phyloP scores from a whole-genome alignment of 768 basidiomycete species.

The Dentipellis sp. region DNA sequence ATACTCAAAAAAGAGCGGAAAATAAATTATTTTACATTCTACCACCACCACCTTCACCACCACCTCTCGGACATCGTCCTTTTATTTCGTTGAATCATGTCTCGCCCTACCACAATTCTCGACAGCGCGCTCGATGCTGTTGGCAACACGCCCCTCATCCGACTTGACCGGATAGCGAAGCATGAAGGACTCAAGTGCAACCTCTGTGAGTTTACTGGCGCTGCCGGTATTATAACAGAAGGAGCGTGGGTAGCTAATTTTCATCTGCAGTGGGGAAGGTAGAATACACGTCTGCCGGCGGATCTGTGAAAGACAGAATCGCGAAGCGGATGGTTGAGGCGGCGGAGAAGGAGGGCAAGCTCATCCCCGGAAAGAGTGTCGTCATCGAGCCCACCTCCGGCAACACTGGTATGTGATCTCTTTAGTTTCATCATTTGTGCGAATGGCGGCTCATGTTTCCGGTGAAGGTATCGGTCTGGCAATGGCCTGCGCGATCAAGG shows the following conservation, averaged over 20 bases:
- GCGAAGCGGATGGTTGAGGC: constrained; percentile 94
- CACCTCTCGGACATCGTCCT: not conserved
- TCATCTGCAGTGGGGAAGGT: constrained; percentile 65
- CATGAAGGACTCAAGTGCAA: constrained; percentile 81
- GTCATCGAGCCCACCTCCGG: constrained; percentile 95
- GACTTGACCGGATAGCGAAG: constrained; percentile 70
- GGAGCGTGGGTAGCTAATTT: not conserved
- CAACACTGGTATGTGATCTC: constrained; percentile 65
- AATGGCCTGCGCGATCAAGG: constrained; percentile 91
- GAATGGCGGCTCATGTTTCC: not conserved
- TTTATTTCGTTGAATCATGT: constrained; percentile 21
- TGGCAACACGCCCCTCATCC: constrained; percentile 85
- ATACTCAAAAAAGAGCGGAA: not conserved
- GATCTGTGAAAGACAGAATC: constrained; percentile 93
- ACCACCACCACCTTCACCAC: not conserved
- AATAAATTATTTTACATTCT: not conserved
- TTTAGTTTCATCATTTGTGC: not conserved
- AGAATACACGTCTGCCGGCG: constrained; percentile 86
- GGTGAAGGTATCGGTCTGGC: constrained; percentile 72
- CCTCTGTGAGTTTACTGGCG: constrained; percentile 49
- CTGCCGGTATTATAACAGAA: not conserved
- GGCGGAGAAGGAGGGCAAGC: constrained; percentile 82
- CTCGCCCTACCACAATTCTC: constrained; percentile 38
- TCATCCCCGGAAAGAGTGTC: constrained; percentile 81
- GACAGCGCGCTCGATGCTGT: constrained; percentile 78